These are phyloP conservation scores for Boletus pseudo-olivaceus DNA, from an alignment of 768 basidiomycete species.

Conservation along the genomic window DNA sequence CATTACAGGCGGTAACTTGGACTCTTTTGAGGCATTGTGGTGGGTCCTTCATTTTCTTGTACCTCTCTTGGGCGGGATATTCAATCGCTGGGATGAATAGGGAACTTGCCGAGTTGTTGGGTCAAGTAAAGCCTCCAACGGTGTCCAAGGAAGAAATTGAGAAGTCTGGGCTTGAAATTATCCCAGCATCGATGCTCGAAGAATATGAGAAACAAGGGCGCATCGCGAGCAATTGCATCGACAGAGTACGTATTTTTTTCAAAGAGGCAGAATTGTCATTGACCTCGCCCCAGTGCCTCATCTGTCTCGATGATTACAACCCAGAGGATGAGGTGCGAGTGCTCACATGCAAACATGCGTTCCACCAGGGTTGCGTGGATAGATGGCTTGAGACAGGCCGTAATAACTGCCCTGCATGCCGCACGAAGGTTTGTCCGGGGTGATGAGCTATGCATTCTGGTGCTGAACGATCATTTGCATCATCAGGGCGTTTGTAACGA, in stretches of 20 bases:
- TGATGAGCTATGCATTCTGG: not conserved
- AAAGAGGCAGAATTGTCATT: not conserved
- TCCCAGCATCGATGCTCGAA: conserved; percentile 50
- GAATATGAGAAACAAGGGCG: conserved; percentile 59
- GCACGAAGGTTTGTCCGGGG: conserved; percentile 55
- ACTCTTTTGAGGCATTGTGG: conserved; percentile 79
- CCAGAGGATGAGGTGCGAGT: conserved; percentile 75
- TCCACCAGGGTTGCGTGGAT: conserved; percentile 87
- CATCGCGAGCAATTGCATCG: conserved; percentile 73
- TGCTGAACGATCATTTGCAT: not conserved
- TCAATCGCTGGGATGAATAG: conserved; percentile 31
- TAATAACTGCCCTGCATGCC: conserved; percentile 92
- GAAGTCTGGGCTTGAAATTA: conserved; percentile 73
- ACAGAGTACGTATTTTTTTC: conserved; percentile 53
- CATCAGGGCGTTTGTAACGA: conserved; percentile 27
- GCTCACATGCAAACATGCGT: conserved; percentile 82
- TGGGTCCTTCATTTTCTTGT: conserved; percentile 33
- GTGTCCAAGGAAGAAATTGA: conserved; percentile 83
- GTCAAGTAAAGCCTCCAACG: conserved; percentile 79
- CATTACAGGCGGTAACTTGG: conserved; percentile 73
- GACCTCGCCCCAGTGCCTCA: conserved; percentile 54
- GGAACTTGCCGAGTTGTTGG: conserved; percentile 81
- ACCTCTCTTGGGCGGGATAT: not conserved
- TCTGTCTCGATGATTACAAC: conserved; percentile 86
- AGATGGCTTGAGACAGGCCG: conserved; percentile 80